Conservation (phyloP, 345 rosid species). For the Melaleuca quinquenervia region DNA sequence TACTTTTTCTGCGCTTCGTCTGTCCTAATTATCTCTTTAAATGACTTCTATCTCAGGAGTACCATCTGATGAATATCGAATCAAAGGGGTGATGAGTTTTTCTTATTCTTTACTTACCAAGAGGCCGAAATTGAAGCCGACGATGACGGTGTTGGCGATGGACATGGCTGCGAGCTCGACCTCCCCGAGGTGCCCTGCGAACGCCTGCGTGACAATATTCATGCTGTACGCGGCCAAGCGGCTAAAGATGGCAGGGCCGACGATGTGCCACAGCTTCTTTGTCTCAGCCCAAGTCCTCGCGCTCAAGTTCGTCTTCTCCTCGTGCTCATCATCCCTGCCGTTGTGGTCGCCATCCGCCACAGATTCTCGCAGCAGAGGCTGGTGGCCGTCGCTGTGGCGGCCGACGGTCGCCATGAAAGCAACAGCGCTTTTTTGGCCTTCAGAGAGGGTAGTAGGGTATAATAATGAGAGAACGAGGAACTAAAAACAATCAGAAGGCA, state of each 20-base stretch:
- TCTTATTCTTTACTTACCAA: conserved; percentile 10
- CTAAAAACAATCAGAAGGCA: not conserved
- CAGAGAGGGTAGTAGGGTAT: not conserved
- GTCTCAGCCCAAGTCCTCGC: conserved; percentile 35
- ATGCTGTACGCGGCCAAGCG: conserved; percentile 23
- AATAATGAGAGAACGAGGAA: not conserved
- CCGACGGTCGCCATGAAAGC: not conserved
- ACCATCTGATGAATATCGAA: not conserved
- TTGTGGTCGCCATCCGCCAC: not conserved
- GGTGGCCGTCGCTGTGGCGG: not conserved
- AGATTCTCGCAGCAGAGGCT: not conserved
- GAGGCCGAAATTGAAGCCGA: conserved; percentile 37
- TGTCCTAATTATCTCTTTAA: not conserved
- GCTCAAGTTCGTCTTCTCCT: not conserved
- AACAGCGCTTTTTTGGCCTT: not conserved
- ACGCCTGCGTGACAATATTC: conserved; percentile 31
- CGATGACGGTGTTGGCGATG: conserved; percentile 27
- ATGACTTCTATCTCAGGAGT: not conserved
- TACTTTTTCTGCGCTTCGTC: not conserved
- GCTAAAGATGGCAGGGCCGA: conserved; percentile 32
- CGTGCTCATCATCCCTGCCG: not conserved
- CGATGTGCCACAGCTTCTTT: conserved; percentile 32
- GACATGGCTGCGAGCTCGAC: conserved; percentile 34
- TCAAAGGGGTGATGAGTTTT: not conserved
- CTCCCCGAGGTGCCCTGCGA: conserved; percentile 35